Evolutionary conservation across 345 rosid species (phyloP).

Genomic region (Raphanus raphanistrum): DNA sequence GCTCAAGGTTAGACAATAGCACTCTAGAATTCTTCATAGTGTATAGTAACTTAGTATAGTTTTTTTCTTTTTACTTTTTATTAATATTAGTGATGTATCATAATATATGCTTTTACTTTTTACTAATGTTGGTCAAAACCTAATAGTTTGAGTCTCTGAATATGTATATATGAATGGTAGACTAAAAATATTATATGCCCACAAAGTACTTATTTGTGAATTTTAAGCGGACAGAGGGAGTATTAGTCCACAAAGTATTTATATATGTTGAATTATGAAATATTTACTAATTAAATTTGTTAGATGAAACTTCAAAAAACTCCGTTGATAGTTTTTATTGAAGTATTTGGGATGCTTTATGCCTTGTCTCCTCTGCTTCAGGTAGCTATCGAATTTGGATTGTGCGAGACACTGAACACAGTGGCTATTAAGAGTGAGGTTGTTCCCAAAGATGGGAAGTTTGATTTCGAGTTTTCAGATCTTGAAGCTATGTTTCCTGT

Average conservation of each 20-base stretch:
- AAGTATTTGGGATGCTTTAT: constrained; percentile 1
- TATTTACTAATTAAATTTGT: not conserved
- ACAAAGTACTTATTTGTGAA: not conserved
- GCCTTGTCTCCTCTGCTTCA: constrained; percentile 16
- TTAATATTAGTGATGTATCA: not conserved
- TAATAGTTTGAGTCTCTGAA: too few relatives aligned
- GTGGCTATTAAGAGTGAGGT: constrained; percentile 46
- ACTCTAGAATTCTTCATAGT: not conserved
- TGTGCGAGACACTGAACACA: constrained; percentile 64
- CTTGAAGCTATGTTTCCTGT: constrained; percentile 59
- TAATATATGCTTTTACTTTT: not conserved
- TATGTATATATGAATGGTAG: not conserved
- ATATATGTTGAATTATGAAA: not conserved
- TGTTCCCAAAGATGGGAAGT: constrained; percentile 58
- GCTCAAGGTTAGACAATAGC: constrained; percentile 56
- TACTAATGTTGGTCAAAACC: not conserved
- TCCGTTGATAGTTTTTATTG: not conserved
- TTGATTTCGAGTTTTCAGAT: constrained; percentile 54
- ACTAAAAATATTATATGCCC: not conserved
- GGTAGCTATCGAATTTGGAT: constrained; percentile 77
- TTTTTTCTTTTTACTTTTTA: not conserved
- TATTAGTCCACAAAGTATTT: not conserved
- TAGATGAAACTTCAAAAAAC: not conserved
- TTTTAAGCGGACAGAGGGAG: not conserved
- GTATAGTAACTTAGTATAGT: not conserved